Percentiles rank a stretch among this genome's conserved stretches.
phyloP scores from a whole-genome alignment of 2,329 filamentous ascomycete genomes.

The Talaromyces marneffei region DNA sequence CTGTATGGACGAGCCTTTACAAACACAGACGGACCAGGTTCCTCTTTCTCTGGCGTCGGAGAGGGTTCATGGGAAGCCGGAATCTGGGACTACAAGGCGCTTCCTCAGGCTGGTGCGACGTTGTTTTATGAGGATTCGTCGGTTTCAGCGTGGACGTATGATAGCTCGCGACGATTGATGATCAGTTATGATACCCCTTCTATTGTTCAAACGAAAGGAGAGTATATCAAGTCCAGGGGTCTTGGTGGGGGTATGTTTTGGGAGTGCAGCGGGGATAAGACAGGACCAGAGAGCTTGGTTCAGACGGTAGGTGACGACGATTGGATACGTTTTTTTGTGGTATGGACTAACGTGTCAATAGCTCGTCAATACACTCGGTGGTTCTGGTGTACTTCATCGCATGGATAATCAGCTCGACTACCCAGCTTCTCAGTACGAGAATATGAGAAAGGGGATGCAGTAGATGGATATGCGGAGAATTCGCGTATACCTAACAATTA shows the following conservation, averaged over 20 bases:
- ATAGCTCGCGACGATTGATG: conserved; percentile 53
- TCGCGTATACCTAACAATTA: neutral
- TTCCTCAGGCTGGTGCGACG: conserved; percentile 62
- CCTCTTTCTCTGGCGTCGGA: conserved; percentile 64
- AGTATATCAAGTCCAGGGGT: conserved; percentile 59
- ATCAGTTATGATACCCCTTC: conserved; percentile 67
- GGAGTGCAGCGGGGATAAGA: conserved; percentile 76
- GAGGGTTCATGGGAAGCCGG: conserved; percentile 69
- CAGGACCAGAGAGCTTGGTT: conserved; percentile 61
- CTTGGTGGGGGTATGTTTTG: conserved; percentile 96
- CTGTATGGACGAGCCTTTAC: conserved; percentile 83
- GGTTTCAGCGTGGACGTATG: conserved; percentile 63
- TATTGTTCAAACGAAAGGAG: conserved; percentile 50
- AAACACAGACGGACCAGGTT: conserved; percentile 68
- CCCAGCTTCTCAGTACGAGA: conserved; percentile 50
- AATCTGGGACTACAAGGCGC: conserved; percentile 70
- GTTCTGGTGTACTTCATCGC: conserved; percentile 38
- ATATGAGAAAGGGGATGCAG: conserved; percentile 38
- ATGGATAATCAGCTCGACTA: conserved; percentile 46
- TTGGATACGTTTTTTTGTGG: neutral
- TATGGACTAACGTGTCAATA: conserved; percentile 13
- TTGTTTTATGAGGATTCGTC: conserved; percentile 57
- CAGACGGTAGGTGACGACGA: conserved; percentile 37
- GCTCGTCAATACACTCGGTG: conserved; percentile 32
- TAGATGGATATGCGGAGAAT: neutral